Evolutionary conservation across 495 filamentous ascomycete species (phyloP).

Genomic region (Geoglossum glabrum): DNA sequence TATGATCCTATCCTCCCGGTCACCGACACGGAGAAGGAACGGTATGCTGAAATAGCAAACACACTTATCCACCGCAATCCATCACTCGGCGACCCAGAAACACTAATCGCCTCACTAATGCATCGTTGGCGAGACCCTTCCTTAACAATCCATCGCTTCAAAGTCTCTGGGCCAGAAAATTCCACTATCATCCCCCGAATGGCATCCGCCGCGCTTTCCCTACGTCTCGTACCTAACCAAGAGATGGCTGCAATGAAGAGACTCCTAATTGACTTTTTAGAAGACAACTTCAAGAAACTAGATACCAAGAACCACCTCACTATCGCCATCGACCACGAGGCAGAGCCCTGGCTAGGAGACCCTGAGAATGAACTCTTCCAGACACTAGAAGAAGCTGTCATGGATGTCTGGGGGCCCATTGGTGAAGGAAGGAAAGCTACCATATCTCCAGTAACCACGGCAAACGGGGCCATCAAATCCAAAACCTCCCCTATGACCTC

Average conservation of each 20-base stretch:
- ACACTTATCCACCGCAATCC: slow-evolving; percentile 53
- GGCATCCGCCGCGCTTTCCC: slow-evolving; percentile 67
- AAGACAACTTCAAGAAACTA: slow-evolving; percentile 48
- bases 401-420: slow-evolving; percentile 53
- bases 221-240: slow-evolving; percentile 87
- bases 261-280: slow-evolving; percentile 42
- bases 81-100: slow-evolving; percentile 40
- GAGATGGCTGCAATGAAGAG: slow-evolving; percentile 52
- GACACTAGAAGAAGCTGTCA: slow-evolving; percentile 70
- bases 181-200: slow-evolving; percentile 74
- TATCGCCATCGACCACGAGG: slow-evolving; percentile 72
- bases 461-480: slow-evolving; percentile 9
- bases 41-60: slow-evolving; percentile 66
- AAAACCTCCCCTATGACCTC: slow-evolving; percentile 32
- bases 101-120: slow-evolving; percentile 62
- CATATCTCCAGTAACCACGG: slow-evolving; percentile 15
- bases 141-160: slow-evolving; percentile 79
- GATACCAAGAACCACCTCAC: slow-evolving; percentile 62
- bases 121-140: slow-evolving; percentile 91
- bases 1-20: slow-evolving; percentile 63
- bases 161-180: slow-evolving; percentile 62
- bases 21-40: slow-evolving; percentile 51
- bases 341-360: slow-evolving; percentile 91
- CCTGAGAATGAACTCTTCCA: slow-evolving; percentile 78
- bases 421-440: slow-evolving; percentile 11